Percentiles rank a stretch among this genome's conserved stretches.
These are phyloP conservation scores for Glonium stellatum DNA, from an alignment of 495 filamentous ascomycete species.

Conservation along the genomic window DNA sequence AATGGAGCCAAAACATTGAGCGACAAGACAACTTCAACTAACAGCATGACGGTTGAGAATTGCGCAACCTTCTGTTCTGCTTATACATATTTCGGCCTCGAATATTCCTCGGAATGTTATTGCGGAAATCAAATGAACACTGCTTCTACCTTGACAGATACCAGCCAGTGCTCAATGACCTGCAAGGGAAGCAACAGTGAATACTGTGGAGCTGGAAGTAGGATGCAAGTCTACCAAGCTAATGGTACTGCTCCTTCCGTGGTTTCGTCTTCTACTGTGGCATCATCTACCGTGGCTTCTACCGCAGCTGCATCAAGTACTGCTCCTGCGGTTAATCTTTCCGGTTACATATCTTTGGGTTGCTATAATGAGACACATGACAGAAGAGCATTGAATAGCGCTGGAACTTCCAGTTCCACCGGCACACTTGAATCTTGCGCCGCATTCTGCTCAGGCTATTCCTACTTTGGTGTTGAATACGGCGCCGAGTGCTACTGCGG, in stretches of 20 bases:
- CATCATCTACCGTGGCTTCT: not conserved
- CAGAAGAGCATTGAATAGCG: constrained; percentile 7
- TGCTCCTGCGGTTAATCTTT: not conserved
- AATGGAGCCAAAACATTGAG: constrained; percentile 7
- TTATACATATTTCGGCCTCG: constrained; percentile 23
- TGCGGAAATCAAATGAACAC: constrained; percentile 15
- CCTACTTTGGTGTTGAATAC: constrained; percentile 35
- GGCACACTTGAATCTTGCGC: constrained; percentile 30
- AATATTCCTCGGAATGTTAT: constrained; percentile 23
- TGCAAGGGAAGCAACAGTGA: constrained; percentile 26
- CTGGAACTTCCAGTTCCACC: not conserved
- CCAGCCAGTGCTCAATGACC: constrained; percentile 15
- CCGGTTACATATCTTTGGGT: constrained; percentile 6
- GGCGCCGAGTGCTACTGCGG: constrained; percentile 36
- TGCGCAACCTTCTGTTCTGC: constrained; percentile 19
- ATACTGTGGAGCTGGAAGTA: constrained; percentile 18
- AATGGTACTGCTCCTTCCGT: constrained; percentile 2
- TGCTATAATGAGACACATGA: constrained; percentile 16
- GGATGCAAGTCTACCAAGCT: constrained; percentile 19
- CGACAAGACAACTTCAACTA: not conserved
- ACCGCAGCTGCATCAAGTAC: not conserved
- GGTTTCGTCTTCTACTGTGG: not conserved
- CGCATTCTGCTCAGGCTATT: constrained; percentile 26
- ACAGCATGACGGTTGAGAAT: constrained; percentile 24
- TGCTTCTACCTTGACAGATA: not conserved